Percentiles rank a stretch among this genome's conserved stretches.
Conservation (phyloP, 2,329 filamentous ascomycete species). For the Fusarium camptoceras region DNA sequence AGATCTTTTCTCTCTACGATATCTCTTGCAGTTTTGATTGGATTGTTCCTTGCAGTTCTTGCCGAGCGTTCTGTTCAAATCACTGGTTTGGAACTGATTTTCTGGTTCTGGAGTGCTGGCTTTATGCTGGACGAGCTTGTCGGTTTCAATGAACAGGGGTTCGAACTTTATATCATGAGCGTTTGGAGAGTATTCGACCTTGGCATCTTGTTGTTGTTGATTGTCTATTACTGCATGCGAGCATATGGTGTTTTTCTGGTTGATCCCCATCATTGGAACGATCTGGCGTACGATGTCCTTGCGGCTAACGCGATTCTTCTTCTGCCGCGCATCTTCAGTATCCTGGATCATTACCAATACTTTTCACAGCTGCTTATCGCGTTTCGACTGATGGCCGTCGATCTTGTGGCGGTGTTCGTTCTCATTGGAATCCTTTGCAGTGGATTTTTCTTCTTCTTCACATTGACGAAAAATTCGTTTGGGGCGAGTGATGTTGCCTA, state of each 20-base stretch:
- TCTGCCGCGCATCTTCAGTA: constrained; percentile 90
- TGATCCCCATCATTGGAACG: constrained; percentile 78
- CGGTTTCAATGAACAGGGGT: constrained; percentile 96
- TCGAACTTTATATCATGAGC: constrained; percentile 95
- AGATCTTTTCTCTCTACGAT: constrained; percentile 89
- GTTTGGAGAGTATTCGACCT: constrained; percentile 98
- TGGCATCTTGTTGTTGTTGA: constrained; percentile 85
- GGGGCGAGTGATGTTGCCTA: constrained; percentile 83
- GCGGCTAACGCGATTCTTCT: constrained; percentile 90
- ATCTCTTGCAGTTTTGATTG: constrained; percentile 86
- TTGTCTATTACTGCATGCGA: constrained; percentile 90
- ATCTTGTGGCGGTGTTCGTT: constrained; percentile 85
- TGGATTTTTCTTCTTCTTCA: constrained; percentile 96
- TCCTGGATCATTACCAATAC: constrained; percentile 94
- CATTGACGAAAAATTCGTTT: constrained; percentile 78
- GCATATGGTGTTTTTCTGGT: constrained; percentile 88
- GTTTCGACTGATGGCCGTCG: constrained; percentile 92
- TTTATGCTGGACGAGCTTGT: constrained; percentile 98
- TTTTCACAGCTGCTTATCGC: constrained; percentile 95
- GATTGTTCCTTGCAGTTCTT: constrained; percentile 86
- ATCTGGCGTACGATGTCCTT: constrained; percentile 92
- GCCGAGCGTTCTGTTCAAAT: constrained; percentile 80
- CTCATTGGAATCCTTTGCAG: constrained; percentile 90
- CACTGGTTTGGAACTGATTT: constrained; percentile 85
- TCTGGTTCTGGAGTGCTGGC: constrained; percentile 98